Base-by-base conservation (phyloP, 2,329 filamentous ascomycete species). In the Aspergillus japonicus region DNA sequence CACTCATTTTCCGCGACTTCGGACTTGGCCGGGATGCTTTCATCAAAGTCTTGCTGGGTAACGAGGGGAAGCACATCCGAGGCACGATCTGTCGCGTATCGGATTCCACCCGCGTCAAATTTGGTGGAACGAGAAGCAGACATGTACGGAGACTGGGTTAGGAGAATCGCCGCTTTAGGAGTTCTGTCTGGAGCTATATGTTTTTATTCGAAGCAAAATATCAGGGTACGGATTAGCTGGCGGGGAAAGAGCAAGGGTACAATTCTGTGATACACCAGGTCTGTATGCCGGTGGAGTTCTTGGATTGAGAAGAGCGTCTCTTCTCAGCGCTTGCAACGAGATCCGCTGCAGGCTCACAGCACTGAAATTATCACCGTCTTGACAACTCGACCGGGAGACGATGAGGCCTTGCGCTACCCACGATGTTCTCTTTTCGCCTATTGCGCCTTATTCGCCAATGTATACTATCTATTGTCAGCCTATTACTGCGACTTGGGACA, bases 81-180 rank as follows among this genome's bases (percentile, higher is more conserved):
- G 81, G 84, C 33, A 87, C 90, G 80, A 90, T 99, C 66, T 81
- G 86, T 47, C 88, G 87, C 68, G 89, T 99, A 62, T 87, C 90
- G 33, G 95, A 99, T 79, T 83, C 87, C 47, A 98, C 94, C 57
- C 89, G 89, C 70, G 78, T 98, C 77, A 99, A 99, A 82, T 96
- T 98, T 82, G 95, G 93, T 78, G 96, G 95, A 72, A 91, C 90
- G 44, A 90, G 93, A 77, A 94, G 92, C 81, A 85, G 85, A 76
- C 91, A 88, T 75, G 89, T 88, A 44, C 93, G 93, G 78, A 89
- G 95, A 80, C 79, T 98, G 80, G 86, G 87, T 77, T 89, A 68
- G 69, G 59, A 21, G 47, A 33, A 4, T 21, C 7, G 39, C 16
- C 39, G 6, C 7, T 50, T 50, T 54, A 52, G 50, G 55, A 51